Evolutionary conservation across 2,329 filamentous ascomycete genomes (phyloP).

Genomic region (Aureobasidium musti): DNA sequence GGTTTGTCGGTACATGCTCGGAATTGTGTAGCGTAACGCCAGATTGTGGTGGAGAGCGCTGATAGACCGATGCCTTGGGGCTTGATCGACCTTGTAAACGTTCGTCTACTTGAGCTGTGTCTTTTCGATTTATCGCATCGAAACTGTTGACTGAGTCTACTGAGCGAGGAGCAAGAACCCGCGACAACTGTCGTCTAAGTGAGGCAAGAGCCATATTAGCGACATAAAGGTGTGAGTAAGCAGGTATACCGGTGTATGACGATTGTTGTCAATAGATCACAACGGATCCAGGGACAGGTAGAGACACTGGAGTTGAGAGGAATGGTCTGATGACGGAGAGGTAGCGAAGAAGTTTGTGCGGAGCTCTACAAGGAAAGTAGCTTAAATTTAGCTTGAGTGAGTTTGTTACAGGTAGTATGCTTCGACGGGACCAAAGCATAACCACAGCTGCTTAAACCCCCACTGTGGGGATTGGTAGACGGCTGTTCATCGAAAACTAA

Average conservation of each 20-base stretch:
- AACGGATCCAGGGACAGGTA: background rate
- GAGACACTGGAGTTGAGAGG: background rate
- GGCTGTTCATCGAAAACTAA: background rate
- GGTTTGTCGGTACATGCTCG: background rate
- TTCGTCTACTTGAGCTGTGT: background rate
- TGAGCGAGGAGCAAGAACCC: background rate
- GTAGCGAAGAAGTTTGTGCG: background rate
- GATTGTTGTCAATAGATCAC: background rate
- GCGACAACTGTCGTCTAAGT: background rate
- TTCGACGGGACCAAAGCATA: constrained; percentile 11
- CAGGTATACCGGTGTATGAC: background rate
- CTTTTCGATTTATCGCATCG: background rate
- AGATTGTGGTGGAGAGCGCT: background rate
- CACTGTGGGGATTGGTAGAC: background rate
- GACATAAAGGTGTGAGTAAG: background rate
- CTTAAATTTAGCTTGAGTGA: background rate
- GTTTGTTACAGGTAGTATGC: constrained; percentile 23
- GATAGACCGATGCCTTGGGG: constrained; percentile 2
- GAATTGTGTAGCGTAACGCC: background rate
- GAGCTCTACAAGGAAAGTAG: background rate
- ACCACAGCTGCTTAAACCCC: background rate
- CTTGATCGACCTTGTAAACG: background rate
- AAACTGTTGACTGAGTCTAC: no score
- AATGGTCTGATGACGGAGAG: background rate
- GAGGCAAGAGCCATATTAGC: background rate